Evolutionary conservation across 2,329 filamentous ascomycete genomes (phyloP).

Genomic region (Xylaria multiplex): DNA sequence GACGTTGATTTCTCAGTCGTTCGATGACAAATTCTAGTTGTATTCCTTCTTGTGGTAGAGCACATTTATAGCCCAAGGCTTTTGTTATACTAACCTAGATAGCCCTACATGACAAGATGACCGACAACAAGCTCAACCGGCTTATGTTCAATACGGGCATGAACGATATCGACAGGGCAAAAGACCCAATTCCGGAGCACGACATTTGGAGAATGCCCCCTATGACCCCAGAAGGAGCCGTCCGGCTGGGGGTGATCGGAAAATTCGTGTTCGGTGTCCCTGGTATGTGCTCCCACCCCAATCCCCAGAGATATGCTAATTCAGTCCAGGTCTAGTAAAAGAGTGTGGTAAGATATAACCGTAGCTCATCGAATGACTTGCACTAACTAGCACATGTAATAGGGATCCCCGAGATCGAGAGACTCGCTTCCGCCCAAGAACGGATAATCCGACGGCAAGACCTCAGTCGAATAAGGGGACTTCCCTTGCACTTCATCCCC

Average conservation of each 20-base stretch:
- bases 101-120: constrained; percentile 30
- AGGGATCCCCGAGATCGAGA: constrained; percentile 32
- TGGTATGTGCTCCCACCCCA: constrained; percentile 9
- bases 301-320: not conserved
- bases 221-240: constrained; percentile 15
- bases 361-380: not conserved
- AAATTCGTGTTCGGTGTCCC: constrained; percentile 28
- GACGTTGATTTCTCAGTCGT: not conserved
- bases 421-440: constrained; percentile 30
- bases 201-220: constrained; percentile 21
- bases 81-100: constrained; percentile 9
- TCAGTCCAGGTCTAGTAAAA: constrained; percentile 18
- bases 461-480: constrained; percentile 8
- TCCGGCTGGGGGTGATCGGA: constrained; percentile 13
- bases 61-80: not conserved
- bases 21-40: not conserved
- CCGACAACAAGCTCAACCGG: constrained; percentile 25
- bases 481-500: constrained; percentile 22
- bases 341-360: constrained; percentile 25
- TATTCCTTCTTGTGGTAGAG: not conserved
- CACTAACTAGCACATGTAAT: constrained; percentile 1
- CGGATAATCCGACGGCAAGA: constrained; percentile 19
- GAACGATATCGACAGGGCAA: constrained; percentile 30
- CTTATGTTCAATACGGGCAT: constrained; percentile 34
- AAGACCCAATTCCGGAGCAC: constrained; percentile 17